These are phyloP conservation scores for Euryodendron excelsum DNA, from an alignment of 148 eudicot species.

Conservation along the genomic window DNA sequence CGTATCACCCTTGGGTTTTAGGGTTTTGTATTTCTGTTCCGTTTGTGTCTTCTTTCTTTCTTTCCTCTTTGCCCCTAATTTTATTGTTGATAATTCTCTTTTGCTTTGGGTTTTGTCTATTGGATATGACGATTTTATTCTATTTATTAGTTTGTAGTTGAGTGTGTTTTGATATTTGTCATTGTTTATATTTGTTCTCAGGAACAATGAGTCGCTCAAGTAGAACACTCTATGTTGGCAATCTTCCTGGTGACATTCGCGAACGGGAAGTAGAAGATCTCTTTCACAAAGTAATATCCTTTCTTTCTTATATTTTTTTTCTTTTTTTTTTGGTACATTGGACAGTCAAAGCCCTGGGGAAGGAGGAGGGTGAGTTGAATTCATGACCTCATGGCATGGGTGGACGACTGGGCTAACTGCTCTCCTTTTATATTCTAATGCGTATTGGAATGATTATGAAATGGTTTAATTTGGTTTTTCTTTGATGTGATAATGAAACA, in stretches of 20 bases:
- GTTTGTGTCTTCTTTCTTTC: too few species aligned
- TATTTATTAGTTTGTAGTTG: neutral
- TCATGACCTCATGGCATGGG: too few species aligned
- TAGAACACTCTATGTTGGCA: constrained; percentile 65
- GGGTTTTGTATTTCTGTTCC: neutral
- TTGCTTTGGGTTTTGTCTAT: neutral
- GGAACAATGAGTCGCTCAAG: constrained; percentile 49
- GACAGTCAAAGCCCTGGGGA: too few species aligned
- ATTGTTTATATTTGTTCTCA: constrained; percentile 11
- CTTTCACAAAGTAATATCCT: constrained; percentile 53
- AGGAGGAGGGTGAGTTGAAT: too few species aligned
- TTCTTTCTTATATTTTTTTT: neutral
- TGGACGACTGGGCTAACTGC: too few species aligned
- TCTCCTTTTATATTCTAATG: neutral
- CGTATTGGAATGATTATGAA: neutral
- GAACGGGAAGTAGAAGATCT: constrained; percentile 75
- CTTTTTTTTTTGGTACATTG: too few species aligned
- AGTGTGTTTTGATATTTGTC: neutral
- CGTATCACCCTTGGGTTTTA: neutral
- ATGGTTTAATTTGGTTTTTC: neutral
- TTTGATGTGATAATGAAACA: neutral
- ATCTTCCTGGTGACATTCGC: constrained; percentile 68
- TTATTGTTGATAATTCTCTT: neutral
- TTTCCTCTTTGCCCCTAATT: neutral
- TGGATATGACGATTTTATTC: neutral